Evolutionary conservation across 139 green algal genomes (phyloP).

Genomic region (Chlorella sp.): DNA sequence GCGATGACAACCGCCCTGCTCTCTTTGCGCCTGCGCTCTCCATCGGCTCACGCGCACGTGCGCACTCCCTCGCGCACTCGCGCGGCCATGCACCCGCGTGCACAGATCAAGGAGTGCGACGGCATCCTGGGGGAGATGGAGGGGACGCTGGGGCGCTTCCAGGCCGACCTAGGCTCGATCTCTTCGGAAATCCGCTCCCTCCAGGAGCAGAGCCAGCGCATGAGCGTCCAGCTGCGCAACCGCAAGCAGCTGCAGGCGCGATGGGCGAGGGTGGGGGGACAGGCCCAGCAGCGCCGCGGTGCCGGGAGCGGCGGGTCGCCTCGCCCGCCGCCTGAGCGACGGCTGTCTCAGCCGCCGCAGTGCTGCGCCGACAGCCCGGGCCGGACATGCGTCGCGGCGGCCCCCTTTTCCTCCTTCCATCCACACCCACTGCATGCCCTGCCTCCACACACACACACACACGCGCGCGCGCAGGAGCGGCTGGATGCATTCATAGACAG

Average conservation of each 20-base stretch:
- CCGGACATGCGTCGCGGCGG: too few species aligned
- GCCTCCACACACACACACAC: neutral
- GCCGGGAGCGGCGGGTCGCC: neutral
- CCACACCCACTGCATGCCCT: too few species aligned
- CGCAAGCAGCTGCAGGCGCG: too few species aligned
- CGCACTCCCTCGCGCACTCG: too few species aligned
- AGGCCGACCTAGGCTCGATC: constrained; percentile 78
- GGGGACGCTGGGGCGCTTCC: constrained; percentile 84
- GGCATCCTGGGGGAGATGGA: constrained; percentile 90
- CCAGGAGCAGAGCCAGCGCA: constrained; percentile 81
- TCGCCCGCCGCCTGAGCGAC: too few species aligned
- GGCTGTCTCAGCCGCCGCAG: too few species aligned
- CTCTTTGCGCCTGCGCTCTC: neutral
- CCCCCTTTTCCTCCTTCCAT: too few species aligned
- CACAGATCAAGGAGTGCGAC: constrained; percentile 90
- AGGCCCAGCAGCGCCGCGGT: neutral
- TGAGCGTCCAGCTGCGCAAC: constrained; percentile 90
- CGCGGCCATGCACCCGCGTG: too few species aligned
- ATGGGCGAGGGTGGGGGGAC: too few species aligned
- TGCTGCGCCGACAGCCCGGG: too few species aligned
- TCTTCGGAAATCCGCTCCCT: constrained; percentile 81
- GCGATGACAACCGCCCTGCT: neutral
- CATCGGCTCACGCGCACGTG: too few species aligned
- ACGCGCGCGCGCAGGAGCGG: constrained; percentile 23
- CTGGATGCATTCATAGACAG: constrained; percentile 87